Evolutionary conservation across 768 basidiomycete genomes (phyloP).

Genomic region (Lactarius indigo): DNA sequence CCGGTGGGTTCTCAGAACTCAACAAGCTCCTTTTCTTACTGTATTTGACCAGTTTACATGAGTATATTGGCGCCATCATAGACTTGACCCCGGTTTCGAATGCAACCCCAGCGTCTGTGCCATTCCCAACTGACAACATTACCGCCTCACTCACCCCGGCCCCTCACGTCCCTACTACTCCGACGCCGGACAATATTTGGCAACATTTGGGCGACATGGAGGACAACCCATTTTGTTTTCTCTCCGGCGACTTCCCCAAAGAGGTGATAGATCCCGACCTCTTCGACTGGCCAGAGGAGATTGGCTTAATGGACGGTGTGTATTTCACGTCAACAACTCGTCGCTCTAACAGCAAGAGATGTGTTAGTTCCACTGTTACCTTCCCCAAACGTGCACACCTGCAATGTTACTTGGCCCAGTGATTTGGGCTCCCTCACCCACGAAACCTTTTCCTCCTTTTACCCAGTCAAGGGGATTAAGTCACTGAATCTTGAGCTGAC

Average conservation of each 20-base stretch:
- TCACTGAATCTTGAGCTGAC: conserved; percentile 21
- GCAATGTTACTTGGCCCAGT: background rate
- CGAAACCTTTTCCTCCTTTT: conserved; percentile 2
- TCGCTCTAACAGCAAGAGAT: background rate
- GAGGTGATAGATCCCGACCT: conserved; percentile 11
- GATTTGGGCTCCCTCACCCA: conserved; percentile 3
- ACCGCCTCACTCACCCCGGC: background rate
- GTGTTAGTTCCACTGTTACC: conserved; percentile 19
- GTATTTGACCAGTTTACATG: conserved; percentile 11
- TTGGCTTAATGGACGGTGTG: conserved; percentile 22
- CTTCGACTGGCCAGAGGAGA: conserved; percentile 3
- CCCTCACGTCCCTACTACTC: background rate
- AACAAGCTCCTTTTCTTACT: background rate
- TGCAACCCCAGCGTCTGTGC: background rate
- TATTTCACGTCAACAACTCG: background rate
- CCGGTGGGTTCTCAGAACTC: background rate
- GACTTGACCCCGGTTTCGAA: background rate
- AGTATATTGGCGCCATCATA: conserved; percentile 1
- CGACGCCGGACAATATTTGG: background rate
- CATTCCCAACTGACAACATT: background rate
- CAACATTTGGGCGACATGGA: conserved; percentile 9
- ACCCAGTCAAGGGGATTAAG: conserved; percentile 14
- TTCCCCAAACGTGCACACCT: conserved; percentile 13
- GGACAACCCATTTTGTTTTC: conserved; percentile 2
- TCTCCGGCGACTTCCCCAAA: background rate